Base-by-base conservation (phyloP, 352 stramenopile genomes). In the Phytophthora palmivora region DNA sequence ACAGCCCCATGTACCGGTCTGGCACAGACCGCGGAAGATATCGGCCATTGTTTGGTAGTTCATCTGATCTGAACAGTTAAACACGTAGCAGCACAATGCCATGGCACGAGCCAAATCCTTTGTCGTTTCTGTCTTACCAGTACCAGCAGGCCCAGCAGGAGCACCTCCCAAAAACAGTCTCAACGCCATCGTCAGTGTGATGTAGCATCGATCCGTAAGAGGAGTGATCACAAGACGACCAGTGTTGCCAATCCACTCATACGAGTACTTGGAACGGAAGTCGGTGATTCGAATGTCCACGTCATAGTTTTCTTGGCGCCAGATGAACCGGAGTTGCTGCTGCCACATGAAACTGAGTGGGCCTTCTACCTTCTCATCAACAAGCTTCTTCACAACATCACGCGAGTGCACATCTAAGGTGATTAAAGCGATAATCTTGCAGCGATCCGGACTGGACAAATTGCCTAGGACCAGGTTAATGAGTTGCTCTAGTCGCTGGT, bases 231-330 rank as follows among this genome's bases (percentile, higher is more conserved):
- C 95, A 14, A 99, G 78, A 6, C 95, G 91, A 30, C 94, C 92
- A 8, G 85, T 94, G 61, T 96, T 96, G 10, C 88, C 88, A 41
- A 95, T 93, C 84, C 84, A 94, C 53, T 96, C 88, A 67, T 96
- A 96, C 42, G 84, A 95, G 46, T 96, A 96, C 51, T 98, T 98
- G 60, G 91, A 98, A 0, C 89, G 81, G 61, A 98, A 98, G 69
- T 98, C 96, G 10, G 91, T 98, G 69, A 99, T 99, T 14, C 93
- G 92, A 33, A 98, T 98, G 58, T 98, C 96, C 0, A 99, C 96
- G 63, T 98, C 96, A 57, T 96, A 92, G 53, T 93, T 97, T 58
- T 95, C 87, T 44, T 97, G 92, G n/a, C 95, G 82, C 85, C 90
- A 96, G 37, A 93, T 96, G 50, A 95, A 95, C 2, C 88, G 88